phyloP scores from a whole-genome alignment of 2,329 filamentous ascomycete species.

The Xylaria sp. region DNA sequence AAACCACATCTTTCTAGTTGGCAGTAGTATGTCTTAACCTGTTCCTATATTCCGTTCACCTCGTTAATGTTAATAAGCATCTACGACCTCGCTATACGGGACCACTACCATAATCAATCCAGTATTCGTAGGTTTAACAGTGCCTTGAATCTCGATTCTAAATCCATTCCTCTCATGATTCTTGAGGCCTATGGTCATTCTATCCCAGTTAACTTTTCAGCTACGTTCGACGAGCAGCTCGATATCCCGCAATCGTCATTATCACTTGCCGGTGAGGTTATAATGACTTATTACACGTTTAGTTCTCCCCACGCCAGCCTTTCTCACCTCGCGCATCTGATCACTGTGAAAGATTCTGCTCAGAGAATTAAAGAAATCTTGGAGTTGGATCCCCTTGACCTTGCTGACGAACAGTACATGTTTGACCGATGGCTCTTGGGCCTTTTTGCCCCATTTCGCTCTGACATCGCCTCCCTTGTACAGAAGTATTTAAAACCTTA shows the following conservation, averaged over 20 bases:
- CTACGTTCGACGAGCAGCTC: neutral
- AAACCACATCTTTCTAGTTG: constrained; percentile 26
- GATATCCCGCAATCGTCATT: neutral
- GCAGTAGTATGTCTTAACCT: constrained; percentile 20
- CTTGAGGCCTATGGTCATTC: neutral
- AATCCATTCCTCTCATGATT: neutral
- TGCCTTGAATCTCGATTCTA: neutral
- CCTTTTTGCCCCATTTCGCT: constrained; percentile 15
- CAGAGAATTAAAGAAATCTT: constrained; percentile 10
- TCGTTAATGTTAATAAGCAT: constrained; percentile 1
- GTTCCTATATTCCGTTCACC: neutral
- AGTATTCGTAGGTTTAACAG: neutral
- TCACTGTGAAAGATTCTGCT: neutral
- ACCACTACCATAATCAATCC: neutral
- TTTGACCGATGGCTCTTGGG: constrained; percentile 34
- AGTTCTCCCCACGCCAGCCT: no score
- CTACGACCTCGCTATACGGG: neutral
- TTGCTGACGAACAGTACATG: constrained; percentile 14
- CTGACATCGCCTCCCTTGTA: constrained; percentile 21
- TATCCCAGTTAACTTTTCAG: neutral
- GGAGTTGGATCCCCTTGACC: constrained; percentile 15
- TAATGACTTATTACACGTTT: neutral
- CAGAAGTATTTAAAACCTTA: constrained; percentile 15
- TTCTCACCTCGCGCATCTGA: constrained; percentile 10
- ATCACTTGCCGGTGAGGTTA: neutral